A percentile compares a stretch with the other conserved stretches of the same genome.
phyloP scores from a whole-genome alignment of 208 protist species.

The Acanthamoeba triangularis region DNA sequence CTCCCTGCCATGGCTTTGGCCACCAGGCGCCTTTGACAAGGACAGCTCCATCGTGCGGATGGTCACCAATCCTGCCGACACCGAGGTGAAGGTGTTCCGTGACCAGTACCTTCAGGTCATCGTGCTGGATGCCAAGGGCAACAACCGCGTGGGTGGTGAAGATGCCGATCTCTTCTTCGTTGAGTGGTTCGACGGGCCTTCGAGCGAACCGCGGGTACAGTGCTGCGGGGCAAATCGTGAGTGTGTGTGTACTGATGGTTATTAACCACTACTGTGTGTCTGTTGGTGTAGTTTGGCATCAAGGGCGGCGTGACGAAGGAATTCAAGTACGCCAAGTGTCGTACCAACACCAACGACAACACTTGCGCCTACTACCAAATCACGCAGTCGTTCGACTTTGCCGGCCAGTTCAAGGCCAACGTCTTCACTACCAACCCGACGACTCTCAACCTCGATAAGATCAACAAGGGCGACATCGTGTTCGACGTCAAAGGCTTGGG shows the following conservation, averaged over 20 bases:
- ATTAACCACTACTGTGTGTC: no score
- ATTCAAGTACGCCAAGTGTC: background rate
- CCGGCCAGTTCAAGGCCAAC: constrained; percentile 32
- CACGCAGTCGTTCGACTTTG: constrained; percentile 57
- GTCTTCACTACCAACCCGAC: background rate
- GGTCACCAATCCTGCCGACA: background rate
- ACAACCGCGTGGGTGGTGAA: constrained; percentile 28
- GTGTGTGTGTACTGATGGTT: no score
- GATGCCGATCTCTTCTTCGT: constrained; percentile 39
- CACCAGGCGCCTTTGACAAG: constrained; percentile 22
- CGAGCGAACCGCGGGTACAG: background rate
- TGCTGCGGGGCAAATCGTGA: background rate
- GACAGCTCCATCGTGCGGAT: constrained; percentile 34
- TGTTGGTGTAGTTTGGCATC: constrained; percentile 11
- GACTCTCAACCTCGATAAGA: constrained; percentile 30
- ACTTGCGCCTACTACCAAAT: constrained; percentile 66
- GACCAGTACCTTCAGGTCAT: constrained; percentile 8
- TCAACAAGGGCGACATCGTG: constrained; percentile 21
- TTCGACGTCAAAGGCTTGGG: constrained; percentile 69
- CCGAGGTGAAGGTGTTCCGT: constrained; percentile 10
- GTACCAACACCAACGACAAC: background rate
- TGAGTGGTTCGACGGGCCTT: constrained; percentile 25
- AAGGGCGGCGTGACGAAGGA: constrained; percentile 5
- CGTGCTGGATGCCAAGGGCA: background rate
- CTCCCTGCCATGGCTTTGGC: no score